phyloP scores from a whole-genome alignment of 257 asterid species.

The Pogostemon cablin region DNA sequence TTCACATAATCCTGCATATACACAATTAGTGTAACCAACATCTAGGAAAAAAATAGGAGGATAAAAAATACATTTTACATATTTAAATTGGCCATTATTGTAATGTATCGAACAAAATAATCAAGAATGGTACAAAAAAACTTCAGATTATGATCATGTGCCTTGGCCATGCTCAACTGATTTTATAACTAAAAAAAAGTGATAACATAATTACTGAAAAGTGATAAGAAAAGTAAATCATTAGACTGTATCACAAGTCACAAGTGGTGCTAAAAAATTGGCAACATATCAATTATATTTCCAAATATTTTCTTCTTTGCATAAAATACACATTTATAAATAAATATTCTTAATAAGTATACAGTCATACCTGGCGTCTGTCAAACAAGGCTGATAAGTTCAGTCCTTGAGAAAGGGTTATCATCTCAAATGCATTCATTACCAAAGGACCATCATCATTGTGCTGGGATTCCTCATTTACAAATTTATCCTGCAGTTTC shows the following conservation, averaged over 20 bases:
- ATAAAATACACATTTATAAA: no score
- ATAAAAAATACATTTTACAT: neutral
- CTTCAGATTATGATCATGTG: constrained; percentile 15
- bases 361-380: constrained; percentile 71
- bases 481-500: constrained; percentile 73
- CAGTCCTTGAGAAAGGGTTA: constrained; percentile 94
- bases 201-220: no score
- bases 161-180: neutral
- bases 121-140: neutral
- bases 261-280: no score
- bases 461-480: constrained; percentile 63
- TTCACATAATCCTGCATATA: constrained; percentile 69
- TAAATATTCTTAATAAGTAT: neutral
- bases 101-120: neutral
- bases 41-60: constrained; percentile 17
- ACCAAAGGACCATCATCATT: constrained; percentile 66
- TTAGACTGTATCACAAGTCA: no score
- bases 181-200: no score
- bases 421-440: constrained; percentile 99
- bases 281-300: no score
- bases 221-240: no score
- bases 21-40: constrained; percentile 21
- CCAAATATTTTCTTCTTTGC: no score
- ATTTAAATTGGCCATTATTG: neutral
- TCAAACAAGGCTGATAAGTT: constrained; percentile 94